A percentile compares a stretch with the other conserved stretches of the same genome.
Evolutionary conservation across 148 eudicot species (phyloP).

Genomic region (Nepenthes mirabilis): DNA sequence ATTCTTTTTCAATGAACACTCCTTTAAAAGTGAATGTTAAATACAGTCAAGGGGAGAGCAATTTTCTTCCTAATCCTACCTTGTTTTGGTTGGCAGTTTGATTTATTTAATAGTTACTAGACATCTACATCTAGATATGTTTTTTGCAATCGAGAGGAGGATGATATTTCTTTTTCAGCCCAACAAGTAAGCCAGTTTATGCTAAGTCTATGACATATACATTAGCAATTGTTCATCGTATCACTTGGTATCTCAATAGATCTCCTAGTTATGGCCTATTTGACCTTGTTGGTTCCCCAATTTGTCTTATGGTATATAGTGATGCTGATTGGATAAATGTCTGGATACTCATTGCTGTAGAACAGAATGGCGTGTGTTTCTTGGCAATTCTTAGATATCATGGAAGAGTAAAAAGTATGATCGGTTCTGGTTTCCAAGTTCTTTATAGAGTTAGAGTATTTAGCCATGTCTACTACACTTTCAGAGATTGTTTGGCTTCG

Average conservation of each 20-base stretch:
- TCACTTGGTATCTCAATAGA: neutral
- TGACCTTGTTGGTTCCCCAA: neutral
- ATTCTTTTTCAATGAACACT: neutral
- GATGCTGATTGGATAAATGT: slow-evolving; percentile 2
- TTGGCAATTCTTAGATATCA: neutral
- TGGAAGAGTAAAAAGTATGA: no score
- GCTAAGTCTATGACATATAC: neutral
- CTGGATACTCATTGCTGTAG: neutral
- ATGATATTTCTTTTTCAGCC: neutral
- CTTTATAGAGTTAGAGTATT: neutral
- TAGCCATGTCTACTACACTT: neutral
- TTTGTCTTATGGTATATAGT: neutral
- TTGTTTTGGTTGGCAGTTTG: neutral
- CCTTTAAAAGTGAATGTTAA: neutral
- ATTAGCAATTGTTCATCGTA: neutral
- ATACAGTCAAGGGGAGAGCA: neutral
- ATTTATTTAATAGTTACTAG: neutral
- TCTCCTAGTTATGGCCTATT: neutral
- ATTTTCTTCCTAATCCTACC: neutral
- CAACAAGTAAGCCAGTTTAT: slow-evolving; percentile 1
- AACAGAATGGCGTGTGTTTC: neutral
- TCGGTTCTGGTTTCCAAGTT: no score
- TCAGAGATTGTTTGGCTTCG: neutral
- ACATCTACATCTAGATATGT: neutral
- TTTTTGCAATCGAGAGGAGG: neutral